phyloP scores from a whole-genome alignment of 2,329 filamentous ascomycete species.

The Cercospora janseana region DNA sequence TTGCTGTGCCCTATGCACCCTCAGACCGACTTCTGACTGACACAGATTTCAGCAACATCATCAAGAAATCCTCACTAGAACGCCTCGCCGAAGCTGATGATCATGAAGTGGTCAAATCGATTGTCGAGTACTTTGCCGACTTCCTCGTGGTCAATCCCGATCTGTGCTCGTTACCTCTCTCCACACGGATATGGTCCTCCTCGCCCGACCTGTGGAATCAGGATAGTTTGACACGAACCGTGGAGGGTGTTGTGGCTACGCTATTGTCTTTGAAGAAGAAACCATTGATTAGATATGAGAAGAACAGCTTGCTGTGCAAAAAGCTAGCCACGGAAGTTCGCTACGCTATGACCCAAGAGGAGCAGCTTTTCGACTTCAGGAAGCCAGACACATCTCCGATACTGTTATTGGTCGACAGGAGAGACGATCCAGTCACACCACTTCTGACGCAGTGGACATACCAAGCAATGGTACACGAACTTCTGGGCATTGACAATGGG shows the following conservation, averaged over 20 bases:
- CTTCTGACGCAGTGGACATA: conserved; percentile 98
- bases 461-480: conserved; percentile 98
- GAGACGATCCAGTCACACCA: conserved; percentile 92
- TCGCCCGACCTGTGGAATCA: conserved; percentile 83
- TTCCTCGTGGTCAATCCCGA: conserved; percentile 95
- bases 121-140: conserved; percentile 96
- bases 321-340: conserved; percentile 91
- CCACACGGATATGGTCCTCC: conserved; percentile 35
- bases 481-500: conserved; percentile 92
- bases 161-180: conserved; percentile 47
- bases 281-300: conserved; percentile 88
- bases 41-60: conserved; percentile 87
- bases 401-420: conserved; percentile 81
- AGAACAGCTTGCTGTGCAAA: conserved; percentile 83
- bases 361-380: conserved; percentile 93
- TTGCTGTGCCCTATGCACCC: background rate
- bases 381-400: conserved; percentile 94
- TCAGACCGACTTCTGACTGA: conserved; percentile 37
- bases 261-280: conserved; percentile 93
- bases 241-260: conserved; percentile 81
- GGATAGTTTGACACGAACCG: conserved; percentile 79
- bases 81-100: conserved; percentile 93
- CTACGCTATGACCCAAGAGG: conserved; percentile 91
- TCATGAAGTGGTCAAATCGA: conserved; percentile 89
- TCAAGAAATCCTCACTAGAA: conserved; percentile 93